Evolutionary conservation across 129 eudicot genomes (phyloP).

Genomic region (Tagetes patula): DNA sequence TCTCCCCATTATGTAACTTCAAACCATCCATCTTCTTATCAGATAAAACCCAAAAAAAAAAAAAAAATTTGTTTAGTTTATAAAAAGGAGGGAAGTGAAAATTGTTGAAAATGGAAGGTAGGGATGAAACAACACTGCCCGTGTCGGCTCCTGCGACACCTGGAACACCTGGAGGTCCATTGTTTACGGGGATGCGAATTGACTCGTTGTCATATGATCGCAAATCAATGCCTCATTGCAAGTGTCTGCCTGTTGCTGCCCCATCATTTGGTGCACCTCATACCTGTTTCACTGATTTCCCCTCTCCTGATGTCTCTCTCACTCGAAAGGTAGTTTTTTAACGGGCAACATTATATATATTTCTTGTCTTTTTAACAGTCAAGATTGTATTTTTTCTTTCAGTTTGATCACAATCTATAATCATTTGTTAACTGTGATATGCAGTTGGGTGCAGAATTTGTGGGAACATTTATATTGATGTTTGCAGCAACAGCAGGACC

Average conservation of each 20-base stretch:
- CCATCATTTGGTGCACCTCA: slow-evolving; percentile 53
- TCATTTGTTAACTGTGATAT: neutral
- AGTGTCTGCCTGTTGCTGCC: slow-evolving; percentile 59
- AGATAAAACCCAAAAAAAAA: neutral
- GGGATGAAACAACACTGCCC: slow-evolving; percentile 32
- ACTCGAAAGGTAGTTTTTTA: slow-evolving; percentile 59
- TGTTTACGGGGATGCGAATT: slow-evolving; percentile 46
- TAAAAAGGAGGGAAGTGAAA: neutral
- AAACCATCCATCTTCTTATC: neutral
- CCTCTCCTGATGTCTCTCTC: slow-evolving; percentile 77
- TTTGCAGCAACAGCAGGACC: slow-evolving; percentile 93
- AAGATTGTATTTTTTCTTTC: neutral
- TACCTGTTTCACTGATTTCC: slow-evolving; percentile 64
- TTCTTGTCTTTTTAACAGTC: neutral
- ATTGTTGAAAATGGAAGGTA: slow-evolving; percentile 33
- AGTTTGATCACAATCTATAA: neutral
- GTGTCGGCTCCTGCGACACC: slow-evolving; percentile 72
- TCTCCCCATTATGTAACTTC: slow-evolving; percentile 29
- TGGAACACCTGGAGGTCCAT: slow-evolving; percentile 70
- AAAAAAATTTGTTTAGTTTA: neutral
- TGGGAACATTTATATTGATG: slow-evolving; percentile 84
- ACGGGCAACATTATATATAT: neutral
- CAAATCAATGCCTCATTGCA: slow-evolving; percentile 73
- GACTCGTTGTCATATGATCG: slow-evolving; percentile 69
- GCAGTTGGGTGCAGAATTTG: slow-evolving; percentile 87